Conservation (phyloP, 2,329 filamentous ascomycete species). For the Alternaria metachromatica region DNA sequence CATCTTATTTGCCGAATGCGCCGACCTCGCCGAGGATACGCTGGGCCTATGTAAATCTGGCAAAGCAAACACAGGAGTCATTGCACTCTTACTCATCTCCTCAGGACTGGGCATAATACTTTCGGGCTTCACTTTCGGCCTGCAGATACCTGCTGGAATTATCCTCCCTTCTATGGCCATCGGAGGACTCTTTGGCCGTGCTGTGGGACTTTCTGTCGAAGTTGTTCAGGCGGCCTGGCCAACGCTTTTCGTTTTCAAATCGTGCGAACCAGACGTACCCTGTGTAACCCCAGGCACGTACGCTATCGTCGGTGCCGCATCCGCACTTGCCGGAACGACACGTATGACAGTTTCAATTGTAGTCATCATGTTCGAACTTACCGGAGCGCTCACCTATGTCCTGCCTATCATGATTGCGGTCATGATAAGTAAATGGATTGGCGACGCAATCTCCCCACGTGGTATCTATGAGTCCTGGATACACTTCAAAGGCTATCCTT, state of each 20-base stretch:
- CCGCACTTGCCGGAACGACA: conserved; percentile 91
- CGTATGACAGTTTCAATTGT: conserved; percentile 98
- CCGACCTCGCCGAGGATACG: conserved; percentile 79
- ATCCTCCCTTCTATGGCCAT: conserved; percentile 96
- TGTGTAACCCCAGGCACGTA: conserved; percentile 96
- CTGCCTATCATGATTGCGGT: conserved; percentile 99
- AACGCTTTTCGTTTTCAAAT: conserved; percentile 75
- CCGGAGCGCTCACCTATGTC: conserved; percentile 92
- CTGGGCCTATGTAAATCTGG: conserved; percentile 91
- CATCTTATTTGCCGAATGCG: conserved; percentile 90
- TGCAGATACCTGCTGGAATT: conserved; percentile 94
- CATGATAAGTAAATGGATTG: conserved; percentile 98
- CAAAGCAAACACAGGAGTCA: conserved; percentile 79
- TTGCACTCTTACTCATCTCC: conserved; percentile 82
- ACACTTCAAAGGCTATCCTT: conserved; percentile 92
- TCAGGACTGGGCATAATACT: conserved; percentile 84
- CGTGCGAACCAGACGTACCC: conserved; percentile 82
- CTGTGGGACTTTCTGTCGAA: conserved; percentile 86
- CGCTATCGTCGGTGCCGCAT: conserved; percentile 93
- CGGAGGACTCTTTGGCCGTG: conserved; percentile 86
- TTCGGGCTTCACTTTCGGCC: conserved; percentile 86
- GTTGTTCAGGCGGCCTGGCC: conserved; percentile 84
- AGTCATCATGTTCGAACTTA: conserved; percentile 99
- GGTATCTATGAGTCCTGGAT: conserved; percentile 99
- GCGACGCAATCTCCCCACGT: conserved; percentile 88